Percentiles rank a stretch among this genome's conserved stretches.
Evolutionary conservation across 73 alveolate species (phyloP).

Genomic region (Blepharisma stoltei): DNA sequence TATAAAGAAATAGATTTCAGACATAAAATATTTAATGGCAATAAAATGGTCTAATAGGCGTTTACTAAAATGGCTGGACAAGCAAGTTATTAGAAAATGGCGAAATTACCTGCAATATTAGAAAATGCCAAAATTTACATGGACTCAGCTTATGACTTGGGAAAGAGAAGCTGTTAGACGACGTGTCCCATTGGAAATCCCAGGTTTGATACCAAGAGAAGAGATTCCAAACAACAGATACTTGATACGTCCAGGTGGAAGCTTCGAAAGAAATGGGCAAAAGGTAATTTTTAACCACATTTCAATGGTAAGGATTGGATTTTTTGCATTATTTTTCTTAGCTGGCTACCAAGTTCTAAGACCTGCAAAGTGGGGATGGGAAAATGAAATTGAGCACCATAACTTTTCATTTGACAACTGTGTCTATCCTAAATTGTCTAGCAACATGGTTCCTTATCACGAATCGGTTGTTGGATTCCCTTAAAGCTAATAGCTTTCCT

Average conservation of each 20-base stretch:
- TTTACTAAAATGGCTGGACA: no score
- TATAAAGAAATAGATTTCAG: no score
- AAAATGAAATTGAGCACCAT: constrained; percentile 13
- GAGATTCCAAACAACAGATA: background rate
- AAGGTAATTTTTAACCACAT: background rate
- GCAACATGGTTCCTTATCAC: constrained; percentile 20
- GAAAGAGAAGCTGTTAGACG: constrained; percentile 23
- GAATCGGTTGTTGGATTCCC: no score
- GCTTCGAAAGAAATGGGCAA: constrained; percentile 31
- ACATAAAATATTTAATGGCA: no score
- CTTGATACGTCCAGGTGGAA: background rate
- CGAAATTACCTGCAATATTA: no score
- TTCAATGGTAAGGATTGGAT: background rate
- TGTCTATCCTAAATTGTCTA: constrained; percentile 12
- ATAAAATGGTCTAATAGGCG: no score
- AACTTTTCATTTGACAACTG: background rate
- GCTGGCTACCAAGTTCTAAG: background rate
- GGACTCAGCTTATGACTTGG: constrained; percentile 12
- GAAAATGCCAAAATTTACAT: constrained; percentile 10
- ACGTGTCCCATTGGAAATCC: constrained; percentile 16
- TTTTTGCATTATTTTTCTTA: constrained; percentile 23
- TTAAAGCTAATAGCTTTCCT: no score
- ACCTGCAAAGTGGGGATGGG: constrained; percentile 10
- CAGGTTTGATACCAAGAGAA: constrained; percentile 18
- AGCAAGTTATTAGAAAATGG: no score